These are phyloP conservation scores for Arachis monticola DNA, from an alignment of 331 rosid species.

Conservation along the genomic window DNA sequence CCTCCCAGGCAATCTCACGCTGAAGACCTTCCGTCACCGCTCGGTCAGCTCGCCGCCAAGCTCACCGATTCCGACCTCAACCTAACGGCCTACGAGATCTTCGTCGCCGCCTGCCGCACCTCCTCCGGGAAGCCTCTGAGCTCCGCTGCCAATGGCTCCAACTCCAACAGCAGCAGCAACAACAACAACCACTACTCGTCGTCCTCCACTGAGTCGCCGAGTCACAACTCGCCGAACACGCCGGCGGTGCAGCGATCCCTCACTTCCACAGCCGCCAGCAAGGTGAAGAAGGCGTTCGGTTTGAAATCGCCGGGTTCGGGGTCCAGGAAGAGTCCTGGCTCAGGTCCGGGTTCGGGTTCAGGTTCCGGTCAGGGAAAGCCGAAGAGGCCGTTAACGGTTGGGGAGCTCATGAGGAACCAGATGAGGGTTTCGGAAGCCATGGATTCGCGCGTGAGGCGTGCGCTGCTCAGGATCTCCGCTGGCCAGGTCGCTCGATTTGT, in stretches of 20 bases:
- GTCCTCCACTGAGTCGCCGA: slow-evolving; percentile 52
- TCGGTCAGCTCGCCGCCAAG: slow-evolving; percentile 68
- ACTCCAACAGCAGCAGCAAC: not conserved
- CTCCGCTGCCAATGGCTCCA: slow-evolving; percentile 44
- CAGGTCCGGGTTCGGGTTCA: slow-evolving; percentile 40
- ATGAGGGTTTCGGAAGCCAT: slow-evolving; percentile 87
- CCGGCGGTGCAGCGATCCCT: slow-evolving; percentile 84
- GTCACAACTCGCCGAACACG: slow-evolving; percentile 53
- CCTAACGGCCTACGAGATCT: slow-evolving; percentile 94
- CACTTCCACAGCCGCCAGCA: slow-evolving; percentile 93
- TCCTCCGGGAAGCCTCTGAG: slow-evolving; percentile 80
- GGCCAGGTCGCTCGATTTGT: slow-evolving; percentile 70
- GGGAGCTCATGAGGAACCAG: slow-evolving; percentile 85
- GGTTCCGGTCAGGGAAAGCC: slow-evolving; percentile 67
- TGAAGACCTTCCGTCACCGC: slow-evolving; percentile 85
- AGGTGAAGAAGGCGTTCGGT: slow-evolving; percentile 96
- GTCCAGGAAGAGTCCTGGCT: slow-evolving; percentile 84
- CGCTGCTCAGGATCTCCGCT: slow-evolving; percentile 84
- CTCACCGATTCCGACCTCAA: slow-evolving; percentile 88
- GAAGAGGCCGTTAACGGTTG: slow-evolving; percentile 72
- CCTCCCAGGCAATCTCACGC: slow-evolving; percentile 46
- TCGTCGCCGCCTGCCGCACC: slow-evolving; percentile 93
- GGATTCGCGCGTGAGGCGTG: slow-evolving; percentile 88
- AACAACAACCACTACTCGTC: slow-evolving; percentile 25
- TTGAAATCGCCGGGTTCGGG: slow-evolving; percentile 88